phyloP scores from a whole-genome alignment of 192 early-diverging fungal species.

The Chytriomyces sp. region DNA sequence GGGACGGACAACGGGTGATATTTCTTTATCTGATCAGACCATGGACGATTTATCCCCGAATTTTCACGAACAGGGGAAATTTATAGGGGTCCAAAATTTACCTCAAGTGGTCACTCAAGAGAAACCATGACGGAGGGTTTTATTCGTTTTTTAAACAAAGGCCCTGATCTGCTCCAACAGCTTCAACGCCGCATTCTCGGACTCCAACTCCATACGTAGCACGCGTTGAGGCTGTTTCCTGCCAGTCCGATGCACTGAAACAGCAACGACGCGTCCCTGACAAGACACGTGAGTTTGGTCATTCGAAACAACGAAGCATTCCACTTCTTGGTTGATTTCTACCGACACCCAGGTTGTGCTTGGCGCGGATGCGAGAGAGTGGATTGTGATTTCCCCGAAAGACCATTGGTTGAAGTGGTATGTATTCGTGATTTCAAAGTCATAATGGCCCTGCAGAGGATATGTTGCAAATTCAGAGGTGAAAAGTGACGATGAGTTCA shows the following conservation, averaged over 20 bases:
- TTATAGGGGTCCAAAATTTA: too few species aligned
- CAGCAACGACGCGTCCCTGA: background rate
- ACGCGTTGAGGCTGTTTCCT: background rate
- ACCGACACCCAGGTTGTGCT: conserved; percentile 10
- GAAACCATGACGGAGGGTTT: too few species aligned
- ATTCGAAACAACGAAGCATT: conserved; percentile 11
- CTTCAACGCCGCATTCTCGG: background rate
- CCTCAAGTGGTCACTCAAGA: too few species aligned
- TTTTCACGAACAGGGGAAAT: too few species aligned
- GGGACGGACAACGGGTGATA: too few species aligned
- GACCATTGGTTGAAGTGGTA: background rate
- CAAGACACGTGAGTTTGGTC: background rate
- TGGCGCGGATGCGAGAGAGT: background rate
- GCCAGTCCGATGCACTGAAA: background rate
- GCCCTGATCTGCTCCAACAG: too few species aligned
- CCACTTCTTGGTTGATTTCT: background rate
- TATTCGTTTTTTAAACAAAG: too few species aligned
- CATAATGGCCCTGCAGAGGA: background rate
- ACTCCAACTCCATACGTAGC: background rate
- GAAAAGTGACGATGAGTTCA: background rate
- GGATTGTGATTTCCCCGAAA: conserved; percentile 6
- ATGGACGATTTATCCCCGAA: too few species aligned
- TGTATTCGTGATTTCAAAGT: background rate
- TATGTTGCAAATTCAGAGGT: too few species aligned
- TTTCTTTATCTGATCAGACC: too few species aligned